These are phyloP conservation scores for Solanum commersonii DNA, from an alignment of 257 asterid genomes.

Conservation along the genomic window DNA sequence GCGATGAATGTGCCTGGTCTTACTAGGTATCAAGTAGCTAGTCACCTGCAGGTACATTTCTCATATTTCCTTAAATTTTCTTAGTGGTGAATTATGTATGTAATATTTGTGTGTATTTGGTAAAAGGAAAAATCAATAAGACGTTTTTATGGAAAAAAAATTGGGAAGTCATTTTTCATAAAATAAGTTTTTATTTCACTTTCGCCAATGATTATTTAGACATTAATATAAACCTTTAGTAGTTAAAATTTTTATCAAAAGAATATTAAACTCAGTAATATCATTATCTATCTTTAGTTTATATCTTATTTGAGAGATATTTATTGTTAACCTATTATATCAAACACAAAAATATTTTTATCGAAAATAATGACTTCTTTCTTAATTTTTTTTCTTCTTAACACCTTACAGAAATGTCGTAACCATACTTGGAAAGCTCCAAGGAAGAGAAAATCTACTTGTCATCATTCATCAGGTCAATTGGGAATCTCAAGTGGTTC, in stretches of 20 bases:
- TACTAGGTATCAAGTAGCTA: background rate
- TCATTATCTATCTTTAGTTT: background rate
- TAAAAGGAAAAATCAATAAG: background rate
- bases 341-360: background rate
- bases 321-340: background rate
- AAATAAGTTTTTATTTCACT: background rate
- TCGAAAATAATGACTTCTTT: too few relatives aligned
- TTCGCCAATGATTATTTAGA: background rate
- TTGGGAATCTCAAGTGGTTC: background rate
- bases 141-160: background rate
- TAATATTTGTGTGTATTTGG: background rate
- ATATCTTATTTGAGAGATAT: background rate
- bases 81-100: background rate
- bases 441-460: background rate
- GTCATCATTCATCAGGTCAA: background rate
- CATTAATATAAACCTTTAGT: background rate
- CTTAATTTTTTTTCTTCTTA: background rate
- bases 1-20: background rate
- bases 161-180: background rate
- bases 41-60: background rate
- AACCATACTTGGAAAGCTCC: slow-evolving; percentile 13
- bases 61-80: background rate
- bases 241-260: background rate
- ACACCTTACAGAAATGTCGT: slow-evolving; percentile 17
- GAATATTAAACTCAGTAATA: background rate